Conservation (phyloP, 2,329 filamentous ascomycete species). For the Fusarium verrucosum region DNA sequence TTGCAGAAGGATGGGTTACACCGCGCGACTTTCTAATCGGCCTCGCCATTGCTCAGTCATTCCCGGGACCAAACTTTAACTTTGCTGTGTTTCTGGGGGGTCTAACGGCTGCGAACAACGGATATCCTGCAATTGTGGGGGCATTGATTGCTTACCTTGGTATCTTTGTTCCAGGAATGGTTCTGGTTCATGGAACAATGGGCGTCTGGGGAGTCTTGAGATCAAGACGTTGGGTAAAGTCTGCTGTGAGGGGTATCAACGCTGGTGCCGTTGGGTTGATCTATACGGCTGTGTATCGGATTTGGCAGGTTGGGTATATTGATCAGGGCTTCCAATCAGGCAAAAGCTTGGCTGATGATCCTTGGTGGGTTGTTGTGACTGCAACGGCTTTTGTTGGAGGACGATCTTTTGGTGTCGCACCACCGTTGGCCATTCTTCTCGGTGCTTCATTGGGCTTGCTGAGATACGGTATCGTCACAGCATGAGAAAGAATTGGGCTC, state of each 20-base stretch:
- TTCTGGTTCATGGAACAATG: conserved; percentile 60
- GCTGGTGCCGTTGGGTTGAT: conserved; percentile 69
- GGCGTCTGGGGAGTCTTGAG: conserved; percentile 65
- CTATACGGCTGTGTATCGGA: conserved; percentile 70
- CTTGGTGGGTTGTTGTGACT: conserved; percentile 71
- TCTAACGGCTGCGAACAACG: conserved; percentile 55
- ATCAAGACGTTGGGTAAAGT: conserved; percentile 56
- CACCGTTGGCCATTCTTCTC: neutral
- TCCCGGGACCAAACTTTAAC: conserved; percentile 62
- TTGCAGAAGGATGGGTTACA: conserved; percentile 74
- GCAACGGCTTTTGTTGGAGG: conserved; percentile 47
- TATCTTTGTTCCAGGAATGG: conserved; percentile 62
- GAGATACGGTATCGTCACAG: conserved; percentile 3
- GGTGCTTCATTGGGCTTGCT: conserved; percentile 12
- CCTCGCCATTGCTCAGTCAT: conserved; percentile 75
- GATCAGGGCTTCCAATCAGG: conserved; percentile 59
- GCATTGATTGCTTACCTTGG: conserved; percentile 62
- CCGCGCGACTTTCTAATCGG: conserved; percentile 77
- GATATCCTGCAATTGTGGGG: conserved; percentile 54
- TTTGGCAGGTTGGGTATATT: conserved; percentile 70
- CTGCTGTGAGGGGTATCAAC: conserved; percentile 64
- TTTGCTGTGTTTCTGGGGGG: conserved; percentile 68
- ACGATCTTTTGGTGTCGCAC: neutral
- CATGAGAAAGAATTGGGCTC: neutral
- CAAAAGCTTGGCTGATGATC: conserved; percentile 64